Evolutionary conservation across 2,329 filamentous ascomycete species (phyloP).

Genomic region (Aureobasidium sp.): DNA sequence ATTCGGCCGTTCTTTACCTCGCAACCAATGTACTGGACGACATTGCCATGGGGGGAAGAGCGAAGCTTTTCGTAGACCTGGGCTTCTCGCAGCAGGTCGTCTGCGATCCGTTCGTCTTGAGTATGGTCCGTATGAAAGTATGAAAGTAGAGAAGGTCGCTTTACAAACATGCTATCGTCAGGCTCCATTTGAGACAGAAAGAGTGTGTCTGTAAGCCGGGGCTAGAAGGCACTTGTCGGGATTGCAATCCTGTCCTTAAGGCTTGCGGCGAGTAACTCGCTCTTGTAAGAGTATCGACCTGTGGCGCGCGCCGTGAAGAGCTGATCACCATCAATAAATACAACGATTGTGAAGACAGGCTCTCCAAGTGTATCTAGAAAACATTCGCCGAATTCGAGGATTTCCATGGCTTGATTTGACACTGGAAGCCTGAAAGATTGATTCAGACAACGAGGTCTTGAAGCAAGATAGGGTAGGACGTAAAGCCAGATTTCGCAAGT

Average conservation of each 20-base stretch:
- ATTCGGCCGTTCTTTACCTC: not conserved
- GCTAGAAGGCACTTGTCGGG: not conserved
- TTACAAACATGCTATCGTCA: not conserved
- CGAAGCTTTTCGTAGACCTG: not conserved
- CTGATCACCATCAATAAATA: not conserved
- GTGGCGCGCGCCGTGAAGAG: not conserved
- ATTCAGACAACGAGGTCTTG: too few relatives aligned
- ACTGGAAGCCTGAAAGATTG: too few relatives aligned
- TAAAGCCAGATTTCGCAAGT: too few relatives aligned
- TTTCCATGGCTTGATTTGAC: not conserved
- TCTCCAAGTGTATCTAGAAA: not conserved
- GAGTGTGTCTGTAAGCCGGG: not conserved
- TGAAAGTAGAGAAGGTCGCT: not conserved
- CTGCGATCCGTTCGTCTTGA: not conserved
- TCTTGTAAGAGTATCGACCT: not conserved
- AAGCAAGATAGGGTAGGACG: too few relatives aligned
- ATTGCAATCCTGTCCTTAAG: not conserved
- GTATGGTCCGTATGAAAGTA: not conserved
- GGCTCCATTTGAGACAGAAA: not conserved
- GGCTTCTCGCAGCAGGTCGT: not conserved
- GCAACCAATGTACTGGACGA: not conserved
- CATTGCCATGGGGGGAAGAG: not conserved
- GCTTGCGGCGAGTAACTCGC: not conserved
- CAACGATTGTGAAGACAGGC: not conserved
- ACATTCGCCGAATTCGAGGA: not conserved